Conservation (phyloP, 2,329 filamentous ascomycete species). For the Fusarium odoratissimum region DNA sequence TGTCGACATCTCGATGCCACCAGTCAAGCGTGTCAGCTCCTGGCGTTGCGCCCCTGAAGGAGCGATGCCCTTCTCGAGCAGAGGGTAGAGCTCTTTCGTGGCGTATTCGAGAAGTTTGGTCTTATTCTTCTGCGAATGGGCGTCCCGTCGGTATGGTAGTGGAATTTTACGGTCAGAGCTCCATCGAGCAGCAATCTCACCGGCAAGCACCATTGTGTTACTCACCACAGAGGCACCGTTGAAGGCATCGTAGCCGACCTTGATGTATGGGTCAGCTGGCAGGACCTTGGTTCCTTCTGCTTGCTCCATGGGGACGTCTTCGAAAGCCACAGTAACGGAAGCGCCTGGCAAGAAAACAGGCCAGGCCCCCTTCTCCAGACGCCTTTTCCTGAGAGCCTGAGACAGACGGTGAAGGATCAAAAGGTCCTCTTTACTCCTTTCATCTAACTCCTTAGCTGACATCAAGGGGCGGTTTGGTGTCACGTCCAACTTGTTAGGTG, state of each 20-base stretch:
- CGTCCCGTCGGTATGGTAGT: slow-evolving; percentile 67
- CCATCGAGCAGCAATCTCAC: slow-evolving; percentile 71
- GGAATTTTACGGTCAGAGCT: slow-evolving; percentile 68
- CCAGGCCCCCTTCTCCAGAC: slow-evolving; percentile 61
- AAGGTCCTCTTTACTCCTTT: slow-evolving; percentile 59
- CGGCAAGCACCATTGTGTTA: slow-evolving; percentile 69
- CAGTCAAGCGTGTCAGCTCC: slow-evolving; percentile 51
- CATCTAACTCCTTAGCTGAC: slow-evolving; percentile 55
- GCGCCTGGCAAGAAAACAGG: slow-evolving; percentile 60
- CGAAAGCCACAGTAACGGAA: slow-evolving; percentile 58
- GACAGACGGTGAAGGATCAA: slow-evolving; percentile 60
- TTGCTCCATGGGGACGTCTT: slow-evolving; percentile 43
- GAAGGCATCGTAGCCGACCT: slow-evolving; percentile 48
- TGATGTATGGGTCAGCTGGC: slow-evolving; percentile 64
- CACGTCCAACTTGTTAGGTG: slow-evolving; percentile 20
- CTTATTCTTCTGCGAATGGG: slow-evolving; percentile 53
- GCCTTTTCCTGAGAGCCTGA: slow-evolving; percentile 55
- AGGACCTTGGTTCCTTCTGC: slow-evolving; percentile 41
- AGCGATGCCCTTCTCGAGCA: slow-evolving; percentile 47
- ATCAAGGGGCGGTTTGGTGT: slow-evolving; percentile 57
- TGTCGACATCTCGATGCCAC: slow-evolving; percentile 64
- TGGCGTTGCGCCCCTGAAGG: slow-evolving; percentile 48
- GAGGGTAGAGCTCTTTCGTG: slow-evolving; percentile 51
- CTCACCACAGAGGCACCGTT: slow-evolving; percentile 51
- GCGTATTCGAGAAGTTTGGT: slow-evolving; percentile 52